Evolutionary conservation across 352 stramenopile genomes (phyloP), one percentile per base, ranked within the genome.

Genomic region (Pythium dissimile): DNA sequence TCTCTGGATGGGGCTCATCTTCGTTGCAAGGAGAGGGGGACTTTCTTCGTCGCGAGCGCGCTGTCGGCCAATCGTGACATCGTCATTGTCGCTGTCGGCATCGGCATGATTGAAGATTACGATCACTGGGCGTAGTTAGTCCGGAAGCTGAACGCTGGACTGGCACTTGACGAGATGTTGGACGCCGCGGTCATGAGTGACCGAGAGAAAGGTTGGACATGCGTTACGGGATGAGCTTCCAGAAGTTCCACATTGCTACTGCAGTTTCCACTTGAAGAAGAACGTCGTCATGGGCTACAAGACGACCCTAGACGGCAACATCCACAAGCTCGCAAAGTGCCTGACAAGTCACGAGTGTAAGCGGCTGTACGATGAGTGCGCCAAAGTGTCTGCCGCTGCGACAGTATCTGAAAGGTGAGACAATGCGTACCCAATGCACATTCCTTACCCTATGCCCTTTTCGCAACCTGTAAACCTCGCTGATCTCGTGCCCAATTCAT

Each of bases 111-210:
- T 5, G 54, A 54, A 42, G 54, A 62, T 15, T 2, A 26, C 13
- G 26, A 38, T 15, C 54, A 62, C 44, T 62, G 54, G 54, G 43
- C 54, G 20, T 62, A 44, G 54, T 62, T 62, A 35, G 23, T 48
- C 8, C n/a, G 18, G 12, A 23, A 34, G 6, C 6, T 62, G 12
- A 26, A 31, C 2, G 8, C 5, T 13, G 23, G 23, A 1, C 3
- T 4, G 1, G 20, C 21, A n/a, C 24, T 62, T 5, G 4, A 20
- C 16, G 8, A 24, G 2, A 10, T 16, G 2, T 1, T 16, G 8
- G 54, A 62, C 9, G 15, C 16, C 6, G 34, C 54, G 0, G 31
- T 52, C 15, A 54, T 62, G 26, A 62, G 43, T 39, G 43, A 54
- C 30, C 15, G 41, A 20, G 43, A 61, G 43, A 61, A 61, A 35